Evolutionary conservation across 176 grass and related monocot species (phyloP), one percentile per base, ranked within the genome.

Genomic region (Hsuehochloa calcarea): DNA sequence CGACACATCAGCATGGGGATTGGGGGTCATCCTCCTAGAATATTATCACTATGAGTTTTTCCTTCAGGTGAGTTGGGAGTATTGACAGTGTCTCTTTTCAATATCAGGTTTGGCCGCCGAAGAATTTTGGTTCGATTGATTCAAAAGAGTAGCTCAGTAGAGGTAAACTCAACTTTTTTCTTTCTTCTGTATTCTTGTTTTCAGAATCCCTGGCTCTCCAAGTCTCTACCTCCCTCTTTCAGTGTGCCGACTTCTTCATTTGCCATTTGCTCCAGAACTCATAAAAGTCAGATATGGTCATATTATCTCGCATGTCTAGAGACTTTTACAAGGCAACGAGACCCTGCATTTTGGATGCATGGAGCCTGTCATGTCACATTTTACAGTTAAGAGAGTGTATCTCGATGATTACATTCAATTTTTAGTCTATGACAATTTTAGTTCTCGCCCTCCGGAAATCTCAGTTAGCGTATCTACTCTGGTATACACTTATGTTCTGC

Each of bases 101-200:
- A 79, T 68, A 20, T 77, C 84, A 93, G 88, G 78, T 93, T 54
- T 93, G 86, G 88, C 92, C 92, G 61, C 55, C 45, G 13, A 59
- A 86, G 68, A 41, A 14, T n/a, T 70, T 90, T 80, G 92, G 92
- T 80, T 59, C 23, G 38, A 80, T 93, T 72, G 86, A 79, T 71
- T 63, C 75, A 77, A 83, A 88, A 5, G 44, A 73, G 51, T 90
- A 86, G 56, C 31, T 41, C 68, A 68, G 70, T 26, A 29, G 12
- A 78, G 86, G 88, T 88, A 65, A 82, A 43, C 8, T 55, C 37
- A 65, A 13, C 37, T 6, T 66, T 14, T 52, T 35, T 31, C 22
- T 37, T 31, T 26, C 26, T 31, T 10, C 4, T 5, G 40, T 11
- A 19, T 14, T 41, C 35, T 61, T 88, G 2, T 67, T 81, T 23